Base-by-base conservation (phyloP, 768 basidiomycete species). In the Naganishia antarctica region DNA sequence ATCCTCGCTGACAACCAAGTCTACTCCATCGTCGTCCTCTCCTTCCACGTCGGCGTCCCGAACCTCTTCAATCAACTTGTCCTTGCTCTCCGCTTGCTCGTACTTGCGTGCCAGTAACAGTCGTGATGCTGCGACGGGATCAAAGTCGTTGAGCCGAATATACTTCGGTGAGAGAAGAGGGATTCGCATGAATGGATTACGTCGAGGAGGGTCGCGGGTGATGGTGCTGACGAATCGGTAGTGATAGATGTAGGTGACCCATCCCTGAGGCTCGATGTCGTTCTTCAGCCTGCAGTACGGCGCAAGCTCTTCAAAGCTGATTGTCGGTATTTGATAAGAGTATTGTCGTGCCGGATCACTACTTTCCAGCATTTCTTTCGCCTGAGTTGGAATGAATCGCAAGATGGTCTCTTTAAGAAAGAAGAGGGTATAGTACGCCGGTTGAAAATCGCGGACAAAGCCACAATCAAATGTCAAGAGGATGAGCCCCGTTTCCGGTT, bases 171-270 rank as follows among this genome's bases (percentile, higher is more conserved):
- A 15, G 23, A 31, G 25, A 25, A 34, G 13, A 18, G 43, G 26
- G 21, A 43, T 11, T 21, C 49, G 37, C 12, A 23, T 31, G 21
- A 44, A 60, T 48, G 65, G 66, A 3, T 57, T 60, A 16, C 21
- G 49, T 9, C 32, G 26, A 12, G 49, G 34, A 3, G 28, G n/a
- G 23, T 63, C 48, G 40, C 40, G 28, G n/a, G 34, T 40, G 21
- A 48, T n/a, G 46, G 25, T 25, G 21, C 66, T 68, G 18, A 74
- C 68, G 65, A 71, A 77, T 29, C 74, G 70, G 37, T 75, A 67
- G 31, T 73, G 71, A 59, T 77, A 77, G 37, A 77, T 71, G 53
- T 73, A 77, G 34, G 73, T 74, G 2, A 75, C 76, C 76, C 76
- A 77, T 11, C 51, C 57, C 31, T 67, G 70, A 67, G 74, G 60